Base-by-base conservation (phyloP, 352 stramenopile genomes). In the Phytophthora kernoviae region DNA sequence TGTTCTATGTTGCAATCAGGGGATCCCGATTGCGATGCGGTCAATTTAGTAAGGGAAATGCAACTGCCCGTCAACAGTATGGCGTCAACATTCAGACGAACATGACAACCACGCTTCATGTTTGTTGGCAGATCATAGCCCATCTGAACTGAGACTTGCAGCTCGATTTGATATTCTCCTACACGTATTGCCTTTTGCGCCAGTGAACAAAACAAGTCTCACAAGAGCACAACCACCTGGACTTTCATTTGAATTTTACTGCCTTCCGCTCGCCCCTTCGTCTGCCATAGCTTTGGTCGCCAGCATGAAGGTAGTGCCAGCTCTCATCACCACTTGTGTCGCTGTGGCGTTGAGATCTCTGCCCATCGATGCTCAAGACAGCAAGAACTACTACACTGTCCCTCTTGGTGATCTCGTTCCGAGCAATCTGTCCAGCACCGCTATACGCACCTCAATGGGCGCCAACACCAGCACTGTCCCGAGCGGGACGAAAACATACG, bases 401-500 rank as follows among this genome's bases (percentile, higher is more conserved):
- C 22, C 39, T 6, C 17, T 41, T n/a, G 12, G n/a, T 20, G 36
- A 32, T 6, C 12, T 48, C 26, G 18, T 33, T 2, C 4, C 50
- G 12, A 40, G 10, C 33, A 58, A 32, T 36, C 2, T 42, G 8
- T 11, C 50, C 18, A 58, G 50, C 11, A 11, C 33, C 5, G 11
- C 26, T 1, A 34, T 48, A 14, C 15, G 1, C 3, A 33, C 27
- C 7, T 49, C 39, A 5, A 2, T 39, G 22, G 10, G 27, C 5
- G 22, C n/a, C 17, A 47, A 30, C 36, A 37, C 7, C 12, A 52
- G 52, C 15, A 43, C 65, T 1, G 70, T 84, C 20, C 65, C 69
- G 0, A 54, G 45, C 0, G 72, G 72, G 20, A 63, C 48, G 7
- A 75, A 75, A 40, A 76, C 62, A 20, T 86, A 77, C 49, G 42